Percentiles rank a stretch among this genome's conserved stretches.
These are phyloP conservation scores for Paratinospora sagittata DNA, from an alignment of 164 flowering plant genomes.

Conservation along the genomic window DNA sequence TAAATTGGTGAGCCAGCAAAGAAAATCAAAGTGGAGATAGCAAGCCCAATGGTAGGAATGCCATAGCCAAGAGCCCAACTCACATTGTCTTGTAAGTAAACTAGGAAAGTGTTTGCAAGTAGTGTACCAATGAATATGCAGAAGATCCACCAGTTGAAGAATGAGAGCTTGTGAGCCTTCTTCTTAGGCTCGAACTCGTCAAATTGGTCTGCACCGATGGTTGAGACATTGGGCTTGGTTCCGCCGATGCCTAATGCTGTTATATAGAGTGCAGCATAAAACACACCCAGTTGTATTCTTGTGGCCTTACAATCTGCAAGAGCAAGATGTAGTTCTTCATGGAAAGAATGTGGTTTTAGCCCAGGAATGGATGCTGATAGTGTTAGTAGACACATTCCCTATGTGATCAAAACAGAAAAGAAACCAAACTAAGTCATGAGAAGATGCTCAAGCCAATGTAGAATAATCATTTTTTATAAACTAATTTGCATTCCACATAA, in stretches of 20 bases:
- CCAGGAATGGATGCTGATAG: slow-evolving; percentile 3
- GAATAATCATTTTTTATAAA: too few species aligned
- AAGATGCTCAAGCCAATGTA: too few species aligned
- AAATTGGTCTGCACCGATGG: slow-evolving; percentile 25
- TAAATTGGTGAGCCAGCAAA: slow-evolving; percentile 22
- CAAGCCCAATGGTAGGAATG: slow-evolving; percentile 21
- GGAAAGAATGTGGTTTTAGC: slow-evolving; percentile 7
- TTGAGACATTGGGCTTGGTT: slow-evolving; percentile 25
- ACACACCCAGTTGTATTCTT: slow-evolving; percentile 12
- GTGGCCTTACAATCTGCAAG: slow-evolving; percentile 10
- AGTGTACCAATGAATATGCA: slow-evolving; percentile 27
- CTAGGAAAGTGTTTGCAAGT: slow-evolving; percentile 27
- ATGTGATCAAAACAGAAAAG: neutral
- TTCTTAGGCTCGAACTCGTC: slow-evolving; percentile 24
- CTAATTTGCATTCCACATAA: too few species aligned
- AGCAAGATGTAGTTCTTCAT: neutral
- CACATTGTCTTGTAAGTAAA: slow-evolving; percentile 29
- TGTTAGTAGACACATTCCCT: slow-evolving; percentile 17
- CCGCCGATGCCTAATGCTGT: slow-evolving; percentile 25
- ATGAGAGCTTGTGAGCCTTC: slow-evolving; percentile 26
- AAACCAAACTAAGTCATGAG: neutral
- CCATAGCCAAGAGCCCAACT: slow-evolving; percentile 29
- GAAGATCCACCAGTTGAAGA: slow-evolving; percentile 34
- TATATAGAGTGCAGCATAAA: slow-evolving; percentile 19
- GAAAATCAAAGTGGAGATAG: slow-evolving; percentile 18